Evolutionary conservation across 345 rosid genomes (phyloP).

Genomic region (Toxicodendron radicans): DNA sequence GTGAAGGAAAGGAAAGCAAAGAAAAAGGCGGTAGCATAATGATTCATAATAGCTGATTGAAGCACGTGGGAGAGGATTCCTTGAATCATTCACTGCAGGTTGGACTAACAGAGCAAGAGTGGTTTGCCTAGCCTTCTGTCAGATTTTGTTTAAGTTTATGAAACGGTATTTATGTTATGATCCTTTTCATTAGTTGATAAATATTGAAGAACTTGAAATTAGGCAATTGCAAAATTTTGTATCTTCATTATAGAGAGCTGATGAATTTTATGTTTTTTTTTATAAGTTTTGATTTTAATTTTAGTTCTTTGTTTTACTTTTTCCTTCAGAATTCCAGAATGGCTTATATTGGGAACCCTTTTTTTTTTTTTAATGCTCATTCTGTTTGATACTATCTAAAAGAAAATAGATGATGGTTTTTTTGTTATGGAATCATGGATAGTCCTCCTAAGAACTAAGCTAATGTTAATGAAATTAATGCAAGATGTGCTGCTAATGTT

Average conservation of each 20-base stretch:
- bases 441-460: background rate
- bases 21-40: slow-evolving; percentile 17
- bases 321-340: background rate
- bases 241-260: background rate
- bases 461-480: background rate
- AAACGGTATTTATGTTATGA: background rate
- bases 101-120: slow-evolving; percentile 10
- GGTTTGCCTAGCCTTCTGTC: slow-evolving; percentile 6
- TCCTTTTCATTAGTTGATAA: slow-evolving; percentile 9
- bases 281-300: background rate
- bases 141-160: slow-evolving; percentile 14
- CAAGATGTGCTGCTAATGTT: background rate
- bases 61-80: background rate
- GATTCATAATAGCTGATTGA: slow-evolving; percentile 4
- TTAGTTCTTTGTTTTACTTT: background rate
- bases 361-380: background rate
- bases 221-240: background rate
- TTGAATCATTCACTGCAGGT: background rate
- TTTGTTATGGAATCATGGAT: background rate
- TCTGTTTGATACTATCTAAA: background rate
- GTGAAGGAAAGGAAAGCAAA: slow-evolving; percentile 24
- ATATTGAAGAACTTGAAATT: slow-evolving; percentile 9
- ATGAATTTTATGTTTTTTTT: background rate
- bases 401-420: background rate
- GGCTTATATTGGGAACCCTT: background rate